Conservation (phyloP, 306 rosid species). For the Cucurbita pepo region DNA sequence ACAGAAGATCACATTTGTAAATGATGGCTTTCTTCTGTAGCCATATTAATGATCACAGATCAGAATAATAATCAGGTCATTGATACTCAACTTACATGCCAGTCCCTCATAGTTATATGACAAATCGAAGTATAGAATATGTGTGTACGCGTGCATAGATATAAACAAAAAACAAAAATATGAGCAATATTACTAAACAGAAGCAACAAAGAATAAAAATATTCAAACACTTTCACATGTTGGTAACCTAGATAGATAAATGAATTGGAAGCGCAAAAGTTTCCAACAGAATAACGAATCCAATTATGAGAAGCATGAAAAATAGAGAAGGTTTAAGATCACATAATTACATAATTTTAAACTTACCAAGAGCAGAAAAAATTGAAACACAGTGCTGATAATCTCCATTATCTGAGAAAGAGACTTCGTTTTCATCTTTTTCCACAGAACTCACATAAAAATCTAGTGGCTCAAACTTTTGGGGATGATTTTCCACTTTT, state of each 20-base stretch:
- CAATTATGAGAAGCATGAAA: not conserved
- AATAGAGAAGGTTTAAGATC: not conserved
- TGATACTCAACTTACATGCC: not conserved
- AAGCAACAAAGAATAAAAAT: not conserved
- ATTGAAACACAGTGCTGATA: constrained; percentile 20
- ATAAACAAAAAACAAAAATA: not conserved
- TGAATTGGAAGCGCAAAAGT: not conserved
- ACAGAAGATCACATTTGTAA: not conserved
- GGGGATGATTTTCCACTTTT: constrained; percentile 17
- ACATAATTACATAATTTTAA: not conserved
- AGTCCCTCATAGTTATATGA: not conserved
- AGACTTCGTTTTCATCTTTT: constrained; percentile 19
- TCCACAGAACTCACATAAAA: constrained; percentile 36
- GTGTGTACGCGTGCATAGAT: not conserved
- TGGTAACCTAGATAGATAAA: not conserved
- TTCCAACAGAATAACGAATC: not conserved
- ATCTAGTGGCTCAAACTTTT: constrained; percentile 24
- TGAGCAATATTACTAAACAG: not conserved
- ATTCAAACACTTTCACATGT: not conserved
- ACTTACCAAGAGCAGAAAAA: constrained; percentile 43
- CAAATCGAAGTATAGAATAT: not conserved
- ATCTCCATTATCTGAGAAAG: constrained; percentile 8
- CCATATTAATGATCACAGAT: not conserved
- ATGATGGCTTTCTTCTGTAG: not conserved
- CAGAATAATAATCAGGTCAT: not conserved